Conservation (phyloP, 2,329 filamentous ascomycete genomes). For the Cladophialophora yegresii region DNA sequence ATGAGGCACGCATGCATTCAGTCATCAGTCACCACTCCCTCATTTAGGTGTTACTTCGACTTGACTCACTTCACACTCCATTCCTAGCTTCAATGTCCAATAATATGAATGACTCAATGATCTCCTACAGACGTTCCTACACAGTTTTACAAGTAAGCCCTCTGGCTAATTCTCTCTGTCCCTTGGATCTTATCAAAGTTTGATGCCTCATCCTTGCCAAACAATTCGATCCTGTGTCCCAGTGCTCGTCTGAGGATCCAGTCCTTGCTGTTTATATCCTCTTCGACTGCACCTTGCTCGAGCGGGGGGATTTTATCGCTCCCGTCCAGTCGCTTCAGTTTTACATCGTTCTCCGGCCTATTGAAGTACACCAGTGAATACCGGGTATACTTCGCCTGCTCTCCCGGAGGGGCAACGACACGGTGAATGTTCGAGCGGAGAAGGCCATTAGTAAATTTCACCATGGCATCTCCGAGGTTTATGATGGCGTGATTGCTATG, state of each 20-base stretch:
- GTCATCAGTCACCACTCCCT: neutral
- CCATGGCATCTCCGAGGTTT: conserved; percentile 45
- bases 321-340: conserved; percentile 46
- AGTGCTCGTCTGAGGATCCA: conserved; percentile 47
- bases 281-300: conserved; percentile 40
- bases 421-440: conserved; percentile 51
- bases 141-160: conserved; percentile 27
- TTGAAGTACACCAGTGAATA: conserved; percentile 60
- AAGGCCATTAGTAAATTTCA: conserved; percentile 49
- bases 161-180: conserved; percentile 34
- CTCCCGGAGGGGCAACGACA: conserved; percentile 54
- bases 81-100: neutral
- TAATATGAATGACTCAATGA: neutral
- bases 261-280: conserved; percentile 45
- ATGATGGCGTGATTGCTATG: conserved; percentile 42
- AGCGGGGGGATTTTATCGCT: conserved; percentile 42
- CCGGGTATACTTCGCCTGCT: conserved; percentile 49
- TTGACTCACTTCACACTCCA: neutral
- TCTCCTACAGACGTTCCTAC: neutral
- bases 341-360: conserved; percentile 53
- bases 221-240: conserved; percentile 39
- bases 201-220: conserved; percentile 28
- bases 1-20: neutral
- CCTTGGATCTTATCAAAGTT: conserved; percentile 33
- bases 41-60: no score